phyloP scores from a whole-genome alignment of 2,329 filamentous ascomycete genomes.

The Paracoccidioides brasiliensis region DNA sequence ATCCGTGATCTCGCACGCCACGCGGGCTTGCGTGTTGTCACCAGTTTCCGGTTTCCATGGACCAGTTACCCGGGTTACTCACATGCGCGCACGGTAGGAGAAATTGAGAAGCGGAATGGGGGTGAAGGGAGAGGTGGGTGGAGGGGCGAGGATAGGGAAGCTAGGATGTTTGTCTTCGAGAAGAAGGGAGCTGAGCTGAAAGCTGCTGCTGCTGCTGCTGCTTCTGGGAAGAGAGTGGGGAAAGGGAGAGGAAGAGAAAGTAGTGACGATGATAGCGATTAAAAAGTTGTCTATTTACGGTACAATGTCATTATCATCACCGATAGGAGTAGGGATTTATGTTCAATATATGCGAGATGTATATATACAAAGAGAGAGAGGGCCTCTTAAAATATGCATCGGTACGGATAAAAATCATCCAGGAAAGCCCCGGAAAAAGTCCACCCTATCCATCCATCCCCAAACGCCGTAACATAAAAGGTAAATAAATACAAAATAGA shows the following conservation, averaged over 20 bases:
- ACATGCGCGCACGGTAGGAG: constrained; percentile 35
- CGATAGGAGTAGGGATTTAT: no score
- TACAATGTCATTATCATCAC: no score
- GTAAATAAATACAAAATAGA: no score
- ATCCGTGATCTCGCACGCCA: constrained; percentile 75
- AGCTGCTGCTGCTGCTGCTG: constrained; percentile 5
- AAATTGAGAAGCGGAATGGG: constrained; percentile 29
- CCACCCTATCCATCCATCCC: neutral
- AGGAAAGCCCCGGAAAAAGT: neutral
- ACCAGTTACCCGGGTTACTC: constrained; percentile 34
- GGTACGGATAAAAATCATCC: no score
- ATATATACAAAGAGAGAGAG: neutral
- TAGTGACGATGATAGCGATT: constrained; percentile 21
- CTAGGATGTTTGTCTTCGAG: constrained; percentile 35
- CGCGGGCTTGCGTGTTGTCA: constrained; percentile 33
- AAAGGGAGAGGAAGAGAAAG: constrained; percentile 26
- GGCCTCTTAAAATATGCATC: no score
- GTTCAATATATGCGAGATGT: no score
- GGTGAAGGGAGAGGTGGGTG: constrained; percentile 29
- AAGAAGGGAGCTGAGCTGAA: constrained; percentile 19
- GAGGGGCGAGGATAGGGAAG: constrained; percentile 36
- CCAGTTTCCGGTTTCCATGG: constrained; percentile 37
- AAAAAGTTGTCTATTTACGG: neutral
- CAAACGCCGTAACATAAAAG: neutral
- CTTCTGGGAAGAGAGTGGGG: constrained; percentile 19